Percentiles rank a stretch among this genome's conserved stretches.
phyloP scores from a whole-genome alignment of 768 basidiomycete species.

The Boletus subcaerulescens region DNA sequence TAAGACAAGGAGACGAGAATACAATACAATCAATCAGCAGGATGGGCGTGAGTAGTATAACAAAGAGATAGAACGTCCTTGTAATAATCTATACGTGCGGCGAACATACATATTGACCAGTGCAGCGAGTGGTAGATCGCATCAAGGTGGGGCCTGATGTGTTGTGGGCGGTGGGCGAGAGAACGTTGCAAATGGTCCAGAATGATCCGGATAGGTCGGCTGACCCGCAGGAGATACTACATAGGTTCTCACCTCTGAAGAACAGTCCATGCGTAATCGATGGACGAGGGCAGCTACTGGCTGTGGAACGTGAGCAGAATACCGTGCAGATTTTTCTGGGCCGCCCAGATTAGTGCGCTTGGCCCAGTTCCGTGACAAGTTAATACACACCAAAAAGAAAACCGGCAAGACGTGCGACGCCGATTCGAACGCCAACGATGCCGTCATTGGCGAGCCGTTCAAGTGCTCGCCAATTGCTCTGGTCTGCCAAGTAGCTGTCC shows the following conservation, averaged over 20 bases:
- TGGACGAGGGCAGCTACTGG: conserved; percentile 40
- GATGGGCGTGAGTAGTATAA: conserved; percentile 18
- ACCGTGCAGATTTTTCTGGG: conserved; percentile 15
- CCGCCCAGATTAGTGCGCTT: conserved; percentile 2
- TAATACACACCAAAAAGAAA: conserved; percentile 49
- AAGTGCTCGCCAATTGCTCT: conserved; percentile 49
- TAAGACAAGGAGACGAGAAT: conserved; percentile 8
- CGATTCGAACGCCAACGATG: conserved; percentile 84
- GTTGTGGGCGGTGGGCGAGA: conserved; percentile 36
- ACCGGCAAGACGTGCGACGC: conserved; percentile 71
- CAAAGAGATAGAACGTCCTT: conserved; percentile 8
- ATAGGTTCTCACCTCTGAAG: conserved; percentile 62
- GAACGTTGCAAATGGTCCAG: conserved; percentile 34
- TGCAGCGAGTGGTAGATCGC: neutral
- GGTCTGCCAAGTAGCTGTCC: conserved; percentile 39
- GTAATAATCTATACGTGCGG: conserved; percentile 22
- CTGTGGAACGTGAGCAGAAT: conserved; percentile 28
- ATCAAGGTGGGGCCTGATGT: conserved; percentile 10
- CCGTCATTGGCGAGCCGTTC: conserved; percentile 56
- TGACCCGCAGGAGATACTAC: conserved; percentile 36
- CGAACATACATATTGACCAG: neutral
- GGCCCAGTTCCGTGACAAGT: neutral
- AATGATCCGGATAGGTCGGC: conserved; percentile 6
- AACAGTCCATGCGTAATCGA: conserved; percentile 52
- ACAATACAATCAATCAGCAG: conserved; percentile 22